Conservation (phyloP, 2,329 filamentous ascomycete species). For the Talaromyces sp. region DNA sequence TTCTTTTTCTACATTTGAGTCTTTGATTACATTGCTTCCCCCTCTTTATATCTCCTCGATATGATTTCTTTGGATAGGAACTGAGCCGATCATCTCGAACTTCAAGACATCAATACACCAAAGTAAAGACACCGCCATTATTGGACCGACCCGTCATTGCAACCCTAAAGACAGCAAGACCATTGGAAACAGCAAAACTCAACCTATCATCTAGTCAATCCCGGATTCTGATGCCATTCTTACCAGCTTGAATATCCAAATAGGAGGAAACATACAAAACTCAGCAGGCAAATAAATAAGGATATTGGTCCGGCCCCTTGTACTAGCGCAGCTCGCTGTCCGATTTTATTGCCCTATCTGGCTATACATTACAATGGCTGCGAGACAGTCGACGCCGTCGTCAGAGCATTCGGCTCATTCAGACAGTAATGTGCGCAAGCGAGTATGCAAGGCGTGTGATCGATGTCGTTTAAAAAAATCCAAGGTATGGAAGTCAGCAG, state of each 20-base stretch:
- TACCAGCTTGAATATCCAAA: conserved; percentile 8
- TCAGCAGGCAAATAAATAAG: background rate
- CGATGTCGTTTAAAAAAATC: conserved; percentile 64
- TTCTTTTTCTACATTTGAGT: background rate
- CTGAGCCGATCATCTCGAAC: background rate
- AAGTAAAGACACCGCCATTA: background rate
- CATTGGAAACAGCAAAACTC: conserved; percentile 2
- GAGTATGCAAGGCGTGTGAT: conserved; percentile 65
- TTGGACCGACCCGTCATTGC: background rate
- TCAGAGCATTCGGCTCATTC: conserved; percentile 39
- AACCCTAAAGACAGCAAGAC: background rate
- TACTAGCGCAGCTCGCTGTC: background rate
- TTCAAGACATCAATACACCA: background rate
- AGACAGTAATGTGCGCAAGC: conserved; percentile 53
- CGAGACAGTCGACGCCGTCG: conserved; percentile 39
- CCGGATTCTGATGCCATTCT: conserved; percentile 20
- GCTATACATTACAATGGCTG: conserved; percentile 30
- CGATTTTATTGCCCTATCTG: background rate
- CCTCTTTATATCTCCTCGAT: background rate
- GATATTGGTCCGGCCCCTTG: background rate
- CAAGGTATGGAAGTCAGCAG: conserved; percentile 46
- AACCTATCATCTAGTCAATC: conserved; percentile 6
- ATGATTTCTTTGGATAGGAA: background rate
- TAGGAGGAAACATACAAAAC: background rate
- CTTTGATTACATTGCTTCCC: background rate